Evolutionary conservation across 345 rosid species (phyloP), one percentile per base, ranked within the genome.

Genomic region (Clausena lansium): DNA sequence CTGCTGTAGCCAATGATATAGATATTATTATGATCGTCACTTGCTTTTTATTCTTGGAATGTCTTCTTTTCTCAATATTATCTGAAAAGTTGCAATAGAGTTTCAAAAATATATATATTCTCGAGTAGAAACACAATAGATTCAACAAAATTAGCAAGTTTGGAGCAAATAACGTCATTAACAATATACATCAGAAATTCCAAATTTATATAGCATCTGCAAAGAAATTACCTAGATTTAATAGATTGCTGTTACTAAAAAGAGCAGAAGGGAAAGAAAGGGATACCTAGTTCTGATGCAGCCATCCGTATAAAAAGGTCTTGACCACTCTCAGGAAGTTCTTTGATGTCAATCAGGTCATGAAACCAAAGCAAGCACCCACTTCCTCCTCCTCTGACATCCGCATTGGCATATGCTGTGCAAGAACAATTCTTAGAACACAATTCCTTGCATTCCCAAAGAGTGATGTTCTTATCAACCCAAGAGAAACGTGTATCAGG

Each of bases 351-450:
- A 70, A 74, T 9, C 55, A 79, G 27, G 3, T 79, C 68, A 8
- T 50, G 36, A 28, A 60, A 74, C 73, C 59, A 79, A 33, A 79
- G 63, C 36, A 47, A 30, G 15, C 82, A 79, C 4, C 82, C 82
- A 32, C 58, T 62, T 75, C 75, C 70, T 32, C 79, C 7, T 52
- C 57, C 57, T 52, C 57, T 69, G 36, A 50, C 38, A 80, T 75
- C 79, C 14, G 58, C 75, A 62, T 50, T 68, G 27, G 82, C 64
- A 36, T 74, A 79, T 52, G 81, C 81, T 1, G 58, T 73, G 65
- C 84, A 81, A 55, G 81, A 60, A 28, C 81, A 81, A 41, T 69
- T 69, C 27, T 64, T 78, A 30, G 22, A 47, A 57, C 84, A 81
- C n/a, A 58, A 8, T 20, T 19, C 25, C 54, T 63, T n/a, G 17